phyloP scores from a whole-genome alignment of 1,139 yeast genomes.

The Hyphopichia khmerensis region DNA sequence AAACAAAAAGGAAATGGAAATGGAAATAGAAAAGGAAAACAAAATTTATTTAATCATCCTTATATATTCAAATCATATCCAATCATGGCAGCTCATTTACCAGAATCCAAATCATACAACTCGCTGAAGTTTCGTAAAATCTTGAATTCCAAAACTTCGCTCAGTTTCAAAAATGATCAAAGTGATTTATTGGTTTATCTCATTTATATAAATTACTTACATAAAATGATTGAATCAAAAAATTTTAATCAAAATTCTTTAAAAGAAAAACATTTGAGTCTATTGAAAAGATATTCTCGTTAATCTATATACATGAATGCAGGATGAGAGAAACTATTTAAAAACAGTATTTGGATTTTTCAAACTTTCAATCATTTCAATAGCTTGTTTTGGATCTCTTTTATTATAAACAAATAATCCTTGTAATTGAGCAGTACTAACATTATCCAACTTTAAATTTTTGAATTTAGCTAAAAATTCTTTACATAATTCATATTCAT shows the following conservation, averaged over 20 bases:
- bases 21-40: no score
- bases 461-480: slow-evolving; percentile 56
- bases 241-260: slow-evolving; percentile 4
- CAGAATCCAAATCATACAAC: slow-evolving; percentile 17
- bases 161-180: slow-evolving; percentile 32
- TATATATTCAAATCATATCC: no score
- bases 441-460: slow-evolving; percentile 49
- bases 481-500: slow-evolving; percentile 58
- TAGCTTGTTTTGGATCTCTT: slow-evolving; percentile 75
- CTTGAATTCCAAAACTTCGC: slow-evolving; percentile 16
- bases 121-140: slow-evolving; percentile 17
- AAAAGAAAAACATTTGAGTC: slow-evolving; percentile 19
- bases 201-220: slow-evolving; percentile 47
- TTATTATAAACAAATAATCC: slow-evolving; percentile 94
- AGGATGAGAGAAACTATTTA: no score
- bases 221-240: slow-evolving; percentile 24
- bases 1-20: no score
- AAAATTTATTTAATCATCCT: no score
- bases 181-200: slow-evolving; percentile 47
- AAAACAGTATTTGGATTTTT: slow-evolving; percentile 32
- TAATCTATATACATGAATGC: slow-evolving; percentile 11
- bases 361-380: slow-evolving; percentile 56
- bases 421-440: slow-evolving; percentile 93
- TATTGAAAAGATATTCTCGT: slow-evolving; percentile 29
- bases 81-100: not conserved